Evolutionary conservation across 1,284 basidiomycete species (phyloP).

Genomic region (Afroboletus lepidellus): DNA sequence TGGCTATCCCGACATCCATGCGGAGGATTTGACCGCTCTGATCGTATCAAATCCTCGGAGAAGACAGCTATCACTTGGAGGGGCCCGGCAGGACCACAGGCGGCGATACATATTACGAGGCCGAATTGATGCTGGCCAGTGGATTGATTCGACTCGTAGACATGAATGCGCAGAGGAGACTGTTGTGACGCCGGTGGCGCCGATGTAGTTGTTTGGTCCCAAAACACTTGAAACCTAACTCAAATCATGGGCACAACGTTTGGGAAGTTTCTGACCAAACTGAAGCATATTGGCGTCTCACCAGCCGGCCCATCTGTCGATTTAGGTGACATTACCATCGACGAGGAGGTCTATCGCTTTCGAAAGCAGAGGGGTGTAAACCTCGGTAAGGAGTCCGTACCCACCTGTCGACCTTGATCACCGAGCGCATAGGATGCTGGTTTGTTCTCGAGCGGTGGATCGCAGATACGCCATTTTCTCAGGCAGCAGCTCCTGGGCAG

Average conservation of each 20-base stretch:
- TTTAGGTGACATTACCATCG: constrained; percentile 15
- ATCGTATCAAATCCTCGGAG: constrained; percentile 5
- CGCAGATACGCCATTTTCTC: constrained; percentile 51
- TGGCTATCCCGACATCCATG: background rate
- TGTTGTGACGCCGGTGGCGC: too few species aligned
- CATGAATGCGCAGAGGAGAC: too few species aligned
- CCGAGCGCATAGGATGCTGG: constrained; percentile 55
- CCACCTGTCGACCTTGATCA: constrained; percentile 9
- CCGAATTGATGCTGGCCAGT: too few species aligned
- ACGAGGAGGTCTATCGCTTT: constrained; percentile 52
- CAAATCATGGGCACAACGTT: constrained; percentile 1
- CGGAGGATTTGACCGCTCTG: background rate
- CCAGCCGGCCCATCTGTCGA: constrained; percentile 1
- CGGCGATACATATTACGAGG: too few species aligned
- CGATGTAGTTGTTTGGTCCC: too few species aligned
- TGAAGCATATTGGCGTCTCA: constrained; percentile 11
- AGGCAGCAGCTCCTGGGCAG: constrained; percentile 54
- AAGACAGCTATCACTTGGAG: too few species aligned
- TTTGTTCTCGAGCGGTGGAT: constrained; percentile 82
- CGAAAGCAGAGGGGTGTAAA: constrained; percentile 83
- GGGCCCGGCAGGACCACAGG: too few species aligned
- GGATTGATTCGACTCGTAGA: too few species aligned
- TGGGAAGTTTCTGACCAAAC: constrained; percentile 15
- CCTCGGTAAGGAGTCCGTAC: constrained; percentile 52
- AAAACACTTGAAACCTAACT: too few species aligned